Percentiles rank a stretch among this genome's conserved stretches.
Conservation (phyloP, 495 filamentous ascomycete genomes). For the Aspergillus bertholletiae region DNA sequence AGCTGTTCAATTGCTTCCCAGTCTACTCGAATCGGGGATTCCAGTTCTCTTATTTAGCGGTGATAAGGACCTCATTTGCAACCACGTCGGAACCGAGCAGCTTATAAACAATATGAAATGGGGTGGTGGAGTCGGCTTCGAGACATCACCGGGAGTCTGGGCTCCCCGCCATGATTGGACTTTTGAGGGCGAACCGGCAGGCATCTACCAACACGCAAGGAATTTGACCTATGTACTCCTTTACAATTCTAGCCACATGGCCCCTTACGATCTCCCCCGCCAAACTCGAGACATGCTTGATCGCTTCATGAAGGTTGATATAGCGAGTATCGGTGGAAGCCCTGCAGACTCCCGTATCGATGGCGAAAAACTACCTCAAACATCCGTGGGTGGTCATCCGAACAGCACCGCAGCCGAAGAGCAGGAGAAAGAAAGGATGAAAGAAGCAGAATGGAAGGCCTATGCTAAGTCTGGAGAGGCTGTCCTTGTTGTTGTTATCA, state of each 20-base stretch:
- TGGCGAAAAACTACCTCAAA: constrained; percentile 79
- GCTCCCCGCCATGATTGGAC: constrained; percentile 90
- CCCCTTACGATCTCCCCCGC: constrained; percentile 87
- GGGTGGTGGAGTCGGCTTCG: constrained; percentile 88
- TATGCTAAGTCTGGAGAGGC: constrained; percentile 91
- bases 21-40: constrained; percentile 65
- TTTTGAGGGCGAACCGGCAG: constrained; percentile 86
- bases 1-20: constrained; percentile 70
- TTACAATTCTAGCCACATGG: constrained; percentile 96
- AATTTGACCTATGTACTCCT: constrained; percentile 95
- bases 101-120: constrained; percentile 89
- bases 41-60: constrained; percentile 87
- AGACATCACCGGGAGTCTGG: constrained; percentile 84
- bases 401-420: constrained; percentile 73
- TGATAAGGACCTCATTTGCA: constrained; percentile 93
- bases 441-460: constrained; percentile 85
- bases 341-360: constrained; percentile 86
- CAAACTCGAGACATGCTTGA: constrained; percentile 94
- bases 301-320: constrained; percentile 92
- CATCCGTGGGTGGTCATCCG: constrained; percentile 82
- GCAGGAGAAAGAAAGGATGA: constrained; percentile 69
- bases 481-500: constrained; percentile 78
- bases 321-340: constrained; percentile 79
- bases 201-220: constrained; percentile 88
- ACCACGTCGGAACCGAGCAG: constrained; percentile 90